Evolutionary conservation across 2,329 filamentous ascomycete species (phyloP), one percentile per base, ranked within the genome.

Genomic region (Epicoccum sorghinum): DNA sequence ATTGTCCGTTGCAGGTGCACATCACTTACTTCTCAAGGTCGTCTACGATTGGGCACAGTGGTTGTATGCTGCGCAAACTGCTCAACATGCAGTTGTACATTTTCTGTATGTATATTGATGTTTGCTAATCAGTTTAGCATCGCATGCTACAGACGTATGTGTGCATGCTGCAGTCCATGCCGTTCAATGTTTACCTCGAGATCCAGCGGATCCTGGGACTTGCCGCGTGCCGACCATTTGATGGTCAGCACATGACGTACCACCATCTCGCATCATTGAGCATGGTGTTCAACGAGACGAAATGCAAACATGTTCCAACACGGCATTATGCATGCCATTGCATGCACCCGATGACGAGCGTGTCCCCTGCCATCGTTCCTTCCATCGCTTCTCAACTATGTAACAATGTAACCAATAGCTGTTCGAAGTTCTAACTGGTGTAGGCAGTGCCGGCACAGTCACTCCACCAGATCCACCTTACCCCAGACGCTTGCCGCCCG

Each of bases 341-440:
- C 58, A 59, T 46, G 59, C 43, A 57, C 47, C 58, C 52, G 52
- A 66, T 65, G 61, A 64, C 61, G 57, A 66, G 57, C 64, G 50
- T 59, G 59, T 51, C 49, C 47, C 50, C 52, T 61, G 54, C 57
- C 60, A 57, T 57, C 38, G 58, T 57, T 33, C 39, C 42, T 43
- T 38, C 49, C 40, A 32, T 42, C 4, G 40, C 40, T 32, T 22
- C 14, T 52, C 32, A 52, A 47, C 32, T 32, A 43, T 52, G 49
- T 50, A 48, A 47, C 42, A 42, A 18, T 22, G 51, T 39, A 43
- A 40, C 51, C 48, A 47, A 52, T 52, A 33, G 14, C 10, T 41
- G 25, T 12, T 29, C 8, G 9, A 6, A 13, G 25, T 42, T 59
- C 61, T 64, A 59, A 36, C 64, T 46, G 13, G 10, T 52, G 29